Base-by-base conservation (phyloP, 768 basidiomycete species). In the Phlegmacium glaucopus region DNA sequence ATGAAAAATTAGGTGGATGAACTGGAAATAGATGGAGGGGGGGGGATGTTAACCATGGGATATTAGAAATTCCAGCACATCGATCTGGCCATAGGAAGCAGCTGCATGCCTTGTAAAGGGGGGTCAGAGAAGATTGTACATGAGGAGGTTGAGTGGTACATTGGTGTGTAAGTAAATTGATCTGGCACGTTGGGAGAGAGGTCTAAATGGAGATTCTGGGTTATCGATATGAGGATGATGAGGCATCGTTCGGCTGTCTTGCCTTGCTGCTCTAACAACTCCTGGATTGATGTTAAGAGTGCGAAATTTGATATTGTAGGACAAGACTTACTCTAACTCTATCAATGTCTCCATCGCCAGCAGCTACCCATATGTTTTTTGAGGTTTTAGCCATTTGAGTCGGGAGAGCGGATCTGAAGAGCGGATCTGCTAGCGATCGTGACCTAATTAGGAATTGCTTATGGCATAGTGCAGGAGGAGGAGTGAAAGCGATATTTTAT, bases 301-400 rank as follows among this genome's bases (percentile, higher is more conserved):
- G 26, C 49, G 48, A 48, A 52, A 29, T 26, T 49, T 29, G 37
- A 39, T 42, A 30, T 48, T 12, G 28, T 41, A 50, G 47, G 34
- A 47, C 45, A 46, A 40, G 45, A 15, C 77, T 41, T 47, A 91
- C 92, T 67, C 71, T 75, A 32, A 96, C 82, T 41, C 87, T 75
- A n/a, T 68, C 67, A 28, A 94, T 65, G 69, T 96, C 88, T 36
- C 94, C 94, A 60, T 96, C 94, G 39, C 82, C 87, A 0, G 94
- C 90, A 38, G 94, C 94, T 29, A 96, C 80, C 94, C 94, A 96
- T 38, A 96, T 85, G 67, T 94, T 94, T 62, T 79, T 80, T 49
- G 44, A 53, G 53, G 50, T 46, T 25, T n/a, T 48, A 27, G 48
- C 42, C 17, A 13, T 44, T 61, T 40, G 48, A 34, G 29, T 37